Evolutionary conservation across 2,329 filamentous ascomycete species (phyloP), one percentile per base, ranked within the genome.

Genomic region (Claviceps pusilla): DNA sequence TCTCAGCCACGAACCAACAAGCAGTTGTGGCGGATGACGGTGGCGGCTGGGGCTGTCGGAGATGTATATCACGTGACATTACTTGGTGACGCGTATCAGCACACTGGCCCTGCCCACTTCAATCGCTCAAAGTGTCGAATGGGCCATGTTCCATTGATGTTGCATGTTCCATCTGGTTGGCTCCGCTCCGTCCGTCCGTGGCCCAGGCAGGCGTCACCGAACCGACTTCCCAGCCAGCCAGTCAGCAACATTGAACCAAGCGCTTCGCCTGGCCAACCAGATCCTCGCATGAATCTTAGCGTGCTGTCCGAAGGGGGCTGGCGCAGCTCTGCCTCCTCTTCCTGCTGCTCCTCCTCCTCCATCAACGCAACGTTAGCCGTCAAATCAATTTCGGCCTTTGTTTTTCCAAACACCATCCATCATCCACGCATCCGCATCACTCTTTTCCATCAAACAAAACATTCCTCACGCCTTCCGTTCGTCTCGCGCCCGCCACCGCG

Each of bases 181-280:
- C 56, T 60, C 60, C 59, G 60, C 14, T 41, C 39, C 39, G 39
- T 41, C 39, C 39, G 39, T 41, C 19, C 19, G 19, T 19, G 19
- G 19, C 19, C 19, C 19, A 19, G 14, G 39, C 14, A 29, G 19
- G 46, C 46, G 46, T 28, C 43, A 29, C 43, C 19, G 28, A 29
- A 28, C 48, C 33, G 48, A 33, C 33, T 49, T 19, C 48, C 16
- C 39, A 29, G 16, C 39, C 28, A 33, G 16, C 50, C 19, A 19
- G 19, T 1, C 19, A 19, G 19, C 19, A 43, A 9, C 64, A 19
- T 19, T 19, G 19, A 33, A 33, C 31, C 64, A 65, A 57, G 59
- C 59, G 61, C 63, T 63, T 65, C 60, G 62, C 59, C 63, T 60
- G 60, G 59, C 57, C 63, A 62, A 63, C 55, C 57, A 54, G 48